Base-by-base conservation (phyloP, 805 yeast species). In the Saccharomycopsis sp. region DNA sequence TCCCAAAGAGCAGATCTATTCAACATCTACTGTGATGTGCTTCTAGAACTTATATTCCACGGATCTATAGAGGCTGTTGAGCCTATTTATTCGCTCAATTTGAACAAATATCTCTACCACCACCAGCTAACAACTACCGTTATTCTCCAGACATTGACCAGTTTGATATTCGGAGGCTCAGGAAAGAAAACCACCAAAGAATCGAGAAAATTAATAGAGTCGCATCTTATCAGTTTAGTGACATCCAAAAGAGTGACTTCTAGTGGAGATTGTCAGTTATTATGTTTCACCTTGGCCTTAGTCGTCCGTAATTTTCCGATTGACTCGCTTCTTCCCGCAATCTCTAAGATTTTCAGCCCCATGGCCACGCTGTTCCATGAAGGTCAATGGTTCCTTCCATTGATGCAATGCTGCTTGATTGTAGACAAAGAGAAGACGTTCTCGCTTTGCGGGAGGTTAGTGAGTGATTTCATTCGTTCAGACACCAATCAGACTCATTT, bases 161-260 rank as follows among this genome's bases (percentile, higher is more conserved):
- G 85, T 0, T 67, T 86, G 54, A 68, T 78, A 0, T 87, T 85
- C 69, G 83, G 88, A 2, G 92, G 86, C 60, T 82, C 89, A 53
- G 94, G 94, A 65, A 78, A 70, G 60, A 85, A 84, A 65, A 77
- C 86, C 2, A 66, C 75, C 1, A 56, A 58, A 2, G 19, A 15
- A 23, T 44, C 29, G 20, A 20, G 56, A 22, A 53, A 53, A 42
- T 34, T 52, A 17, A 52, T 52, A 29, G 54, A 52, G 20, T 52
- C 54, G 9, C 49, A 29, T 19, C 49, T 44, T 34, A 44, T 5
- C 17, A 53, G 23, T 49, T 15, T 41, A 38, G 52, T 60, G 3
- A 41, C 64, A 1, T 53, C 59, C 12, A 14, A 12, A 29, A 53
- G 2, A 56, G 58, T 17, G 23, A 17, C 24, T 29, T 54, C 23